Conservation (phyloP, 768 basidiomycete genomes). For the Amanita exitialis region DNA sequence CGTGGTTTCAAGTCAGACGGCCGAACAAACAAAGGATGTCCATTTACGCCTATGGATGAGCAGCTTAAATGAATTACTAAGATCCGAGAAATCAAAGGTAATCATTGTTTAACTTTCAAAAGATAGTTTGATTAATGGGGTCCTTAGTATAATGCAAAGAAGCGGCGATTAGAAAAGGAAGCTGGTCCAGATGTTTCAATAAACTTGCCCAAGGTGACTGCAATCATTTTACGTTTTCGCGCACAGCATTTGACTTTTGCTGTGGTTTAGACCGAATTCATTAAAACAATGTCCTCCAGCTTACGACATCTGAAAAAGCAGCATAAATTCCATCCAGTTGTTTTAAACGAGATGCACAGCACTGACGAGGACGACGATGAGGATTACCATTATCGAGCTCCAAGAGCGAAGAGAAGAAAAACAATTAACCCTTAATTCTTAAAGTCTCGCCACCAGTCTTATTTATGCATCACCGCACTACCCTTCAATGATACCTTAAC, state of each 20-base stretch:
- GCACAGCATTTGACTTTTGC: not conserved
- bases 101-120: not conserved
- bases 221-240: not conserved
- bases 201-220: slow-evolving; percentile 48
- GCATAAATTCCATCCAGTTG: slow-evolving; percentile 26
- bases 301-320: slow-evolving; percentile 51
- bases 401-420: slow-evolving; percentile 24
- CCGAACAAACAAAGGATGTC: slow-evolving; percentile 26
- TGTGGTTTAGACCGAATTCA: slow-evolving; percentile 51
- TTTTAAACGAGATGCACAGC: slow-evolving; percentile 26
- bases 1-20: not conserved
- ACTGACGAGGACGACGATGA: slow-evolving; percentile 41
- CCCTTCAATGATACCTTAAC: not conserved
- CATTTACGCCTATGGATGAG: slow-evolving; percentile 59
- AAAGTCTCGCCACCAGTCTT: not conserved
- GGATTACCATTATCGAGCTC: slow-evolving; percentile 28
- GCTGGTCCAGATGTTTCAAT: slow-evolving; percentile 32
- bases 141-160: slow-evolving; percentile 52
- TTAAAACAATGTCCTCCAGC: slow-evolving; percentile 47
- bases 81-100: slow-evolving; percentile 66
- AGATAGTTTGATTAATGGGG: slow-evolving; percentile 3
- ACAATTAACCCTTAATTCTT: slow-evolving; percentile 7
- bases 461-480: not conserved
- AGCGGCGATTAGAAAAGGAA: slow-evolving; percentile 41
- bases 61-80: slow-evolving; percentile 47